Conservation (phyloP, 352 stramenopile genomes). For the Phytophthora multivora region DNA sequence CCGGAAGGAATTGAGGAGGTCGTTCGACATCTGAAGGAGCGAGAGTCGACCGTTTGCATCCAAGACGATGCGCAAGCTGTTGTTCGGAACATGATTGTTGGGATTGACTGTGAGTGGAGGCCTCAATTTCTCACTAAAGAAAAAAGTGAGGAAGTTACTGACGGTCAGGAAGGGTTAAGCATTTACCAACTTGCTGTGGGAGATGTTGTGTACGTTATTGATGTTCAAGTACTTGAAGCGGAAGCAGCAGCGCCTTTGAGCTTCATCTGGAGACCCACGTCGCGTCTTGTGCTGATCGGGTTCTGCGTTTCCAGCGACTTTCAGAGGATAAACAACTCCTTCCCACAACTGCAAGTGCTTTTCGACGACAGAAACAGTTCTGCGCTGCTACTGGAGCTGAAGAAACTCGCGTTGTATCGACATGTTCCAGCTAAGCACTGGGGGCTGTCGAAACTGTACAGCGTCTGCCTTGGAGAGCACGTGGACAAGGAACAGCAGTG, state of each 20-base stretch:
- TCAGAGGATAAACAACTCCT: constrained; percentile 53
- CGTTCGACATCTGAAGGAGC: constrained; percentile 23
- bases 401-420: constrained; percentile 53
- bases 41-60: constrained; percentile 1
- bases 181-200: constrained; percentile 57
- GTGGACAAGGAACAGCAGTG: constrained; percentile 72
- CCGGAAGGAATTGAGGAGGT: constrained; percentile 24
- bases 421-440: constrained; percentile 52
- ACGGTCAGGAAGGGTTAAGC: constrained; percentile 42
- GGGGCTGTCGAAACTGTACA: constrained; percentile 57
- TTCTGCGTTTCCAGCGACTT: constrained; percentile 66
- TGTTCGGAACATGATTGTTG: constrained; percentile 38
- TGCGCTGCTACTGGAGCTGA: constrained; percentile 54
- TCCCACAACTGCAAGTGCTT: constrained; percentile 37
- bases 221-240: constrained; percentile 54
- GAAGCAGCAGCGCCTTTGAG: constrained; percentile 39
- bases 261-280: constrained; percentile 43
- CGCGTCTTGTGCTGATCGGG: constrained; percentile 46
- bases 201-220: constrained; percentile 55
- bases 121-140: constrained; percentile 48
- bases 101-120: constrained; percentile 71
- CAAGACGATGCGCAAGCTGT: constrained; percentile 13
- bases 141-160: constrained; percentile 6
- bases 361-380: neutral
- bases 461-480: constrained; percentile 39